Conservation (phyloP, 108 stramenopile species). For the Fragilaria crotonensis region DNA sequence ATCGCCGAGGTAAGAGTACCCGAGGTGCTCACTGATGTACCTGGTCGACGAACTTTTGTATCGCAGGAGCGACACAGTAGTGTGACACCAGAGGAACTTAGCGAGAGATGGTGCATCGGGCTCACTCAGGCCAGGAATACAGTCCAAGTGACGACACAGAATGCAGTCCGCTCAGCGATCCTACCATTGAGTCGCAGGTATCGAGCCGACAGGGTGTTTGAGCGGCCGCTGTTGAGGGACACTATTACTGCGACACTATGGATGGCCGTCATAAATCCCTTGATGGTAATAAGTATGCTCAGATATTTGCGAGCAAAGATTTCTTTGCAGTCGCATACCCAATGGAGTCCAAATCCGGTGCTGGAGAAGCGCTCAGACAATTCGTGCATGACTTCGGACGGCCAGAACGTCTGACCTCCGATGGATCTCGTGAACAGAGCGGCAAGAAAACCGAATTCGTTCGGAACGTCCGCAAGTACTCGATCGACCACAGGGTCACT, state of each 20-base stretch:
- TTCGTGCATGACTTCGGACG: too few relatives aligned
- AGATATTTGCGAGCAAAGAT: slow-evolving; percentile 4
- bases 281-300: slow-evolving; percentile 1
- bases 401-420: too few relatives aligned
- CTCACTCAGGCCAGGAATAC: slow-evolving; percentile 14
- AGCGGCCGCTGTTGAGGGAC: background rate
- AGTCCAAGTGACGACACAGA: slow-evolving; percentile 9
- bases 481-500: too few relatives aligned
- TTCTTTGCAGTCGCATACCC: too few relatives aligned
- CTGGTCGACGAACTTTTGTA: background rate
- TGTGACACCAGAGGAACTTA: slow-evolving; percentile 2
- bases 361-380: too few relatives aligned
- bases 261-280: background rate
- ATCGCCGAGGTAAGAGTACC: too few relatives aligned
- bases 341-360: too few relatives aligned
- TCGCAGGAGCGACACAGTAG: background rate
- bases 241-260: slow-evolving; percentile 10
- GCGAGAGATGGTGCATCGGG: slow-evolving; percentile 18
- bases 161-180: slow-evolving; percentile 8
- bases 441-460: too few relatives aligned
- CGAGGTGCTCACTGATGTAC: too few relatives aligned
- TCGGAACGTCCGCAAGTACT: too few relatives aligned
- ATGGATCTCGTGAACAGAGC: too few relatives aligned
- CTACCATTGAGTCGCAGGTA: slow-evolving; percentile 17
- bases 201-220: slow-evolving; percentile 7